Percentiles rank a stretch among this genome's conserved stretches.
phyloP scores from a whole-genome alignment of 2,329 filamentous ascomycete genomes.

The Botrytis fabae region DNA sequence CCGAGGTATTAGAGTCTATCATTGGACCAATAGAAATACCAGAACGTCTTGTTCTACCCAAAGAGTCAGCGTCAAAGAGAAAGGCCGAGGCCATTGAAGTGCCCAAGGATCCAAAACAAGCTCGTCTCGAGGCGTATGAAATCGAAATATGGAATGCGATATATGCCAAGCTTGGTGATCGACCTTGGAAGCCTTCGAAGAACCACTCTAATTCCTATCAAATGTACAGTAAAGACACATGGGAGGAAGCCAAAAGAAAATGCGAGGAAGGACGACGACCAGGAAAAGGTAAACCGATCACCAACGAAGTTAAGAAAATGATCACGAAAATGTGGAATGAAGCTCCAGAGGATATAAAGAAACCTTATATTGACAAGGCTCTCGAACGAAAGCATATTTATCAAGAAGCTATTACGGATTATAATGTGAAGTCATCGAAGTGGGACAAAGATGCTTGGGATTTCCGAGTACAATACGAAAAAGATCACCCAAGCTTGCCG shows the following conservation, averaged over 20 bases:
- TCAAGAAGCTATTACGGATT: conserved; percentile 56
- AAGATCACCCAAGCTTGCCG: conserved; percentile 50
- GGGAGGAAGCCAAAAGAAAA: conserved; percentile 58
- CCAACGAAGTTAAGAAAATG: conserved; percentile 82
- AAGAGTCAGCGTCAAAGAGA: conserved; percentile 56
- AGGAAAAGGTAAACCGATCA: conserved; percentile 63
- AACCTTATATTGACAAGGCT: conserved; percentile 76
- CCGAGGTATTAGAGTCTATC: conserved; percentile 78
- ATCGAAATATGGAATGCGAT: conserved; percentile 54
- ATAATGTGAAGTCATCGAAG: conserved; percentile 59
- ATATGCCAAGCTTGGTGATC: conserved; percentile 64
- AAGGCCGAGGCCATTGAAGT: conserved; percentile 46
- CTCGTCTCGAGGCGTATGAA: conserved; percentile 59
- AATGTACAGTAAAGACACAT: conserved; percentile 79
- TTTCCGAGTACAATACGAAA: conserved; percentile 54
- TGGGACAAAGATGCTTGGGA: conserved; percentile 71
- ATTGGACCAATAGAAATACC: conserved; percentile 79
- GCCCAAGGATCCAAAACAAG: conserved; percentile 51
- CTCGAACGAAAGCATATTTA: conserved; percentile 69
- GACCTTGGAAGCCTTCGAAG: conserved; percentile 70
- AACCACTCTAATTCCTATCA: conserved; percentile 82
- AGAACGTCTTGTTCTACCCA: conserved; percentile 69
- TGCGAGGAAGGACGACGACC: conserved; percentile 67
- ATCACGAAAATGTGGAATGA: conserved; percentile 91
- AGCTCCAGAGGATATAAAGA: conserved; percentile 66